Conservation (phyloP, 495 filamentous ascomycete genomes). For the Annulohypoxylon moriforme region DNA sequence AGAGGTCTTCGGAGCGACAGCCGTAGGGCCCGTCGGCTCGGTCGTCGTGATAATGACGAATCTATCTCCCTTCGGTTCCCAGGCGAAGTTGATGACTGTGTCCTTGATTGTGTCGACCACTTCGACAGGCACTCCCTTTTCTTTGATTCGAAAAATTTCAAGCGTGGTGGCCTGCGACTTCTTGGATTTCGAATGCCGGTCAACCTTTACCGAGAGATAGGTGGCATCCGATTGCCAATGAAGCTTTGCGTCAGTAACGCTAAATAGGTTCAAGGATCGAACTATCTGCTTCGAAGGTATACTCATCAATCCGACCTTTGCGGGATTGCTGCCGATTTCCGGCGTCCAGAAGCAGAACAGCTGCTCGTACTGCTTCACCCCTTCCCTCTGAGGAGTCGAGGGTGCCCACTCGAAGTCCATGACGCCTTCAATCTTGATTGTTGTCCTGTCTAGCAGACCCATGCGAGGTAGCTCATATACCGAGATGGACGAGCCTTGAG, state of each 20-base stretch:
- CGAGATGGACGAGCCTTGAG: conserved; percentile 86
- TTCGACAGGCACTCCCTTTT: conserved; percentile 98
- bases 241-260: conserved; percentile 94
- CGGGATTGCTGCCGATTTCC: conserved; percentile 98
- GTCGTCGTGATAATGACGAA: conserved; percentile 97
- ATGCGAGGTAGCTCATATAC: conserved; percentile 95
- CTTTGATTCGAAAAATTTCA: conserved; percentile 95
- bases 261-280: conserved; percentile 95
- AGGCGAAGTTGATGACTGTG: conserved; percentile 98
- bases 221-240: conserved; percentile 95
- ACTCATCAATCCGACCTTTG: conserved; percentile 94
- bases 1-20: conserved; percentile 89
- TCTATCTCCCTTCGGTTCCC: conserved; percentile 96
- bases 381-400: conserved; percentile 78
- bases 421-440: conserved; percentile 94
- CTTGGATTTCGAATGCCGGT: conserved; percentile 98
- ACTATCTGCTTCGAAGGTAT: conserved; percentile 94
- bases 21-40: conserved; percentile 79
- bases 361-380: conserved; percentile 90
- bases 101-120: conserved; percentile 97
- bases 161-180: conserved; percentile 96
- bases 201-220: conserved; percentile 98
- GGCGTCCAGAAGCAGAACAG: conserved; percentile 98
- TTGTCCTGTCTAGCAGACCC: conserved; percentile 87
- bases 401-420: conserved; percentile 99